Percentiles rank a stretch among this genome's conserved stretches.
Conservation (phyloP, 371 early-diverging fungal species). For the Actinomortierella ambigua region DNA sequence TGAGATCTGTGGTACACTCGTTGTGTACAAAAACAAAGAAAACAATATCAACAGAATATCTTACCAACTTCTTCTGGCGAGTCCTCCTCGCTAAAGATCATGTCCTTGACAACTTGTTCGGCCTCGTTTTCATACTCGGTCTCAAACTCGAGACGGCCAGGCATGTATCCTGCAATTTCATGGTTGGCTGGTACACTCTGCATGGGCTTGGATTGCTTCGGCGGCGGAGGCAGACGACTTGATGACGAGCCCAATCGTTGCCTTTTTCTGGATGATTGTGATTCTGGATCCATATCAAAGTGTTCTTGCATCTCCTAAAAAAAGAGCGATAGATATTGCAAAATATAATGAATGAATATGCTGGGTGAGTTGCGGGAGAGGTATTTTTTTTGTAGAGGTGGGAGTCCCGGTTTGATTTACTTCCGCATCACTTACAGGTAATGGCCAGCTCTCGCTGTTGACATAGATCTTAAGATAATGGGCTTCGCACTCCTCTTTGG, state of each 20-base stretch:
- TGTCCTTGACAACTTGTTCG: slow-evolving; percentile 92
- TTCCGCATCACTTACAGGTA: slow-evolving; percentile 60
- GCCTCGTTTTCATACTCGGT: slow-evolving; percentile 96
- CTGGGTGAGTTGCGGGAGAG: neutral
- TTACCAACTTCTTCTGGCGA: slow-evolving; percentile 79
- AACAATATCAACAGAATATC: slow-evolving; percentile 6
- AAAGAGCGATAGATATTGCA: neutral
- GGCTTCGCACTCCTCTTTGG: slow-evolving; percentile 84
- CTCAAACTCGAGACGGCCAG: slow-evolving; percentile 97
- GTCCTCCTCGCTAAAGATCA: slow-evolving; percentile 90
- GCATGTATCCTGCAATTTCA: slow-evolving; percentile 98
- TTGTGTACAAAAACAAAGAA: neutral
- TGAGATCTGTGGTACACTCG: no score
- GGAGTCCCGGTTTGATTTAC: no score
- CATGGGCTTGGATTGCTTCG: slow-evolving; percentile 57
- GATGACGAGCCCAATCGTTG: slow-evolving; percentile 27
- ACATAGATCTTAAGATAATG: slow-evolving; percentile 93
- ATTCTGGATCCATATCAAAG: slow-evolving; percentile 54
- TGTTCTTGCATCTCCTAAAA: slow-evolving; percentile 53
- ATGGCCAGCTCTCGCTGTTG: slow-evolving; percentile 74
- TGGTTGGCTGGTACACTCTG: slow-evolving; percentile 92
- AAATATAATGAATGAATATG: neutral
- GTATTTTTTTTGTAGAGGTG: neutral
- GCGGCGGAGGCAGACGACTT: slow-evolving; percentile 29
- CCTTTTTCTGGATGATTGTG: slow-evolving; percentile 43